These are phyloP conservation scores for Ascochyta clinopodiicola DNA, from an alignment of 2,329 filamentous ascomycete genomes.

Conservation along the genomic window DNA sequence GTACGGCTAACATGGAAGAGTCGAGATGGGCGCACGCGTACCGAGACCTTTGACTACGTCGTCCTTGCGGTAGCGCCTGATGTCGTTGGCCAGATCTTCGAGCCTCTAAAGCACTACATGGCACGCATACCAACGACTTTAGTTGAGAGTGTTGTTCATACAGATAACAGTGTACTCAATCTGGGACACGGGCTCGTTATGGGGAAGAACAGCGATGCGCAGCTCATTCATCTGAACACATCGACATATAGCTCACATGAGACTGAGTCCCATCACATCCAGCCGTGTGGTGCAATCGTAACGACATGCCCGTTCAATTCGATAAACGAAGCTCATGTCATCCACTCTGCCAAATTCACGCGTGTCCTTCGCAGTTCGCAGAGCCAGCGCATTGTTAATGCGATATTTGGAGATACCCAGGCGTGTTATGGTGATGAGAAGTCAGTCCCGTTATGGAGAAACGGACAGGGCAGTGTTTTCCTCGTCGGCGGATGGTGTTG, in stretches of 20 bases:
- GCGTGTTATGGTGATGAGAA: slow-evolving; percentile 23
- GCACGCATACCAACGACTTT: slow-evolving; percentile 55
- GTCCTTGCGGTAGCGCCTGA: slow-evolving; percentile 64
- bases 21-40: slow-evolving; percentile 19
- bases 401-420: slow-evolving; percentile 49
- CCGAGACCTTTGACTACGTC: slow-evolving; percentile 58
- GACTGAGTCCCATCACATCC: slow-evolving; percentile 62
- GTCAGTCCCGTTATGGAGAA: slow-evolving; percentile 53
- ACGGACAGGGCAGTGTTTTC: slow-evolving; percentile 62
- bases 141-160: slow-evolving; percentile 59
- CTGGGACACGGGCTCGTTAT: background rate
- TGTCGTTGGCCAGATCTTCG: slow-evolving; percentile 58
- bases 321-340: slow-evolving; percentile 48
- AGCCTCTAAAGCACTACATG: slow-evolving; percentile 50
- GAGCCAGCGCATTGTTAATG: slow-evolving; percentile 57
- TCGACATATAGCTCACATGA: slow-evolving; percentile 34
- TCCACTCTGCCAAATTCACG: slow-evolving; percentile 59
- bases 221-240: slow-evolving; percentile 45
- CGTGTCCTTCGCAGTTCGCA: slow-evolving; percentile 59
- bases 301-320: slow-evolving; percentile 58
- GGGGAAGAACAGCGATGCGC: slow-evolving; percentile 15
- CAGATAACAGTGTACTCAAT: slow-evolving; percentile 34
- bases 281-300: slow-evolving; percentile 60
- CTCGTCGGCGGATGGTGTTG: slow-evolving; percentile 67
- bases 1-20: slow-evolving; percentile 48